Conservation (phyloP, 495 filamentous ascomycete species). For the Talaromyces wortmannii region DNA sequence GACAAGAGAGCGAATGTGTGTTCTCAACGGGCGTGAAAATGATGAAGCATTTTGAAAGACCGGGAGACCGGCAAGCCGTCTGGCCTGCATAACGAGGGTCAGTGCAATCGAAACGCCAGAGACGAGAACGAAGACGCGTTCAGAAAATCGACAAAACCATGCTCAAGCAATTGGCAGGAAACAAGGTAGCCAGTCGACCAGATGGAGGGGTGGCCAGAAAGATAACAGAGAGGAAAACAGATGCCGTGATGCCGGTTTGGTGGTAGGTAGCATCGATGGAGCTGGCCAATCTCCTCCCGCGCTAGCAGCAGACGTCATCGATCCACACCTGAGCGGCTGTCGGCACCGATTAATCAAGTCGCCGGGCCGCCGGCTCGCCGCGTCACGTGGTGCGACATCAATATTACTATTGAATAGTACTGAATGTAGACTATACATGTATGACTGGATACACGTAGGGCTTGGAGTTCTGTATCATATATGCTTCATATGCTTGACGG, state of each 20-base stretch:
- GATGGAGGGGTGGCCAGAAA: not conserved
- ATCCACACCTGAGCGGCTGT: too few species aligned
- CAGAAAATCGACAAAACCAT: not conserved
- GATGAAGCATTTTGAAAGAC: not conserved
- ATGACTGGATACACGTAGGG: too few species aligned
- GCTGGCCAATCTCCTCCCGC: too few species aligned
- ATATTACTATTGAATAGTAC: too few species aligned
- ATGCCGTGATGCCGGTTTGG: not conserved
- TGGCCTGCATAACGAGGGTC: conserved; percentile 1
- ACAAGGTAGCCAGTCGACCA: not conserved
- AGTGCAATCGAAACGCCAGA: not conserved
- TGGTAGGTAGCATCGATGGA: too few species aligned
- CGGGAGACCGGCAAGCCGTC: not conserved
- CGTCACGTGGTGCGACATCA: too few species aligned
- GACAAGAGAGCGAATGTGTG: not conserved
- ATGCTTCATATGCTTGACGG: too few species aligned
- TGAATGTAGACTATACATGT: too few species aligned
- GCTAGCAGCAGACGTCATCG: too few species aligned
- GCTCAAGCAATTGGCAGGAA: not conserved
- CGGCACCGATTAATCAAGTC: too few species aligned
- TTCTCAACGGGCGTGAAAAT: not conserved
- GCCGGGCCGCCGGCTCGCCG: too few species aligned
- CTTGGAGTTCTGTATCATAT: too few species aligned
- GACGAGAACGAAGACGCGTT: not conserved
- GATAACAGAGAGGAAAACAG: not conserved